Conservation (phyloP, 1,284 basidiomycete genomes). For the Ustilago bromivora region DNA sequence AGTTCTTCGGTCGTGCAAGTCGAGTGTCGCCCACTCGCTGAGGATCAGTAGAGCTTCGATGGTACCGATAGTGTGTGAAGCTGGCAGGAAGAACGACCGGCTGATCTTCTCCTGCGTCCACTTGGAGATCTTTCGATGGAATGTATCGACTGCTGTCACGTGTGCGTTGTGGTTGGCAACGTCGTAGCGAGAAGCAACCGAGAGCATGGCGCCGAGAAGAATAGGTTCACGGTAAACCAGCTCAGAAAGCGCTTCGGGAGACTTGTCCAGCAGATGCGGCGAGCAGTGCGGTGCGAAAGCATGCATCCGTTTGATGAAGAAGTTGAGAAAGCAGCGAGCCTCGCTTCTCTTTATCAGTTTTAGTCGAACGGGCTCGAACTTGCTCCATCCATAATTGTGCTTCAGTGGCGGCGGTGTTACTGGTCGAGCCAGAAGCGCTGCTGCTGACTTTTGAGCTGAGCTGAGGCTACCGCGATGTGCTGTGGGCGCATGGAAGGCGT, state of each 20-base stretch:
- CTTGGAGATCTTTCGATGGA: conserved; percentile 53
- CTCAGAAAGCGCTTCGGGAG: conserved; percentile 50
- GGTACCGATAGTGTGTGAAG: conserved; percentile 54
- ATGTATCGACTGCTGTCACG: conserved; percentile 45
- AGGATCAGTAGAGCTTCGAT: conserved; percentile 57
- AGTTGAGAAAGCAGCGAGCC: conserved; percentile 52
- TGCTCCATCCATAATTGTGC: conserved; percentile 53
- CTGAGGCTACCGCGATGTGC: conserved; percentile 12
- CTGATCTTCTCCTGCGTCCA: conserved; percentile 59
- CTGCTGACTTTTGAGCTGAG: conserved; percentile 30
- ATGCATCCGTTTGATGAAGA: conserved; percentile 54
- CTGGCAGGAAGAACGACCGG: conserved; percentile 48
- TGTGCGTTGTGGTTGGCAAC: conserved; percentile 49
- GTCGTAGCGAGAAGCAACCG: conserved; percentile 53
- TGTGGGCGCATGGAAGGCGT: conserved; percentile 5
- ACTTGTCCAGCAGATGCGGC: conserved; percentile 48
- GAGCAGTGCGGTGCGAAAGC: conserved; percentile 56
- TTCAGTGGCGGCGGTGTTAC: conserved; percentile 51
- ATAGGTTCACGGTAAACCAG: conserved; percentile 53
- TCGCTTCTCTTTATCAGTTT: conserved; percentile 54
- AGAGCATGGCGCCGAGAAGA: conserved; percentile 57
- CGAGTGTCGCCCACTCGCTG: conserved; percentile 56
- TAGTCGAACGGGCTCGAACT: conserved; percentile 55
- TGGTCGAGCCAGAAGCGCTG: conserved; percentile 31
- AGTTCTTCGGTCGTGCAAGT: conserved; percentile 47